A percentile compares a stretch with the other conserved stretches of the same genome.
phyloP scores from a whole-genome alignment of 495 filamentous ascomycete species.

The Aspergillus bertholletiae region DNA sequence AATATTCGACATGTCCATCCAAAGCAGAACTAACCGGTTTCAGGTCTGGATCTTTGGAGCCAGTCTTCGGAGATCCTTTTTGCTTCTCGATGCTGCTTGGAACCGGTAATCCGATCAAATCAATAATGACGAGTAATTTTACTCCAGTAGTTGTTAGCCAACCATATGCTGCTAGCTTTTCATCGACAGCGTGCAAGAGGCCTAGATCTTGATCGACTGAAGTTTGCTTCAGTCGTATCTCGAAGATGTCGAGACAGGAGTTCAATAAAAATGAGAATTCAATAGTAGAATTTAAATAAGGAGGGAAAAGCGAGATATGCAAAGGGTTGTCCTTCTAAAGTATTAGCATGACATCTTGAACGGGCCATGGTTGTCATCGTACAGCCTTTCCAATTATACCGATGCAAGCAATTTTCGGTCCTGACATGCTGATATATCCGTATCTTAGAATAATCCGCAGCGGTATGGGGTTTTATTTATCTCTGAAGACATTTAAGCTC shows the following conservation, averaged over 20 bases:
- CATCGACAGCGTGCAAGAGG: slow-evolving; percentile 86
- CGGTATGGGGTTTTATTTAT: no score
- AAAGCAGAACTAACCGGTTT: slow-evolving; percentile 55
- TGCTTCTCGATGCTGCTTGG: slow-evolving; percentile 19
- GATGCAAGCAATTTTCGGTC: slow-evolving; percentile 72
- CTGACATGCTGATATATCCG: slow-evolving; percentile 22
- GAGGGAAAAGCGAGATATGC: slow-evolving; percentile 86
- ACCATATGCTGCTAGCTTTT: slow-evolving; percentile 86
- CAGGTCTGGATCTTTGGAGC: slow-evolving; percentile 76
- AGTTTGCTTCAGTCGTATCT: slow-evolving; percentile 66
- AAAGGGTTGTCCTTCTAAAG: slow-evolving; percentile 83
- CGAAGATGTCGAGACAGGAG: slow-evolving; percentile 89
- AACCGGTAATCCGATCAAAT: slow-evolving; percentile 64
- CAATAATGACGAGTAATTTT: slow-evolving; percentile 82
- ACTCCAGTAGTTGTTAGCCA: slow-evolving; percentile 97
- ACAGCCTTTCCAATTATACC: slow-evolving; percentile 91
- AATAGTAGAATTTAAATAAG: slow-evolving; percentile 58
- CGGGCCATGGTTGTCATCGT: slow-evolving; percentile 21
- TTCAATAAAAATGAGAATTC: slow-evolving; percentile 91
- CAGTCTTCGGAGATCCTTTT: slow-evolving; percentile 41
- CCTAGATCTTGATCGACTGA: slow-evolving; percentile 80
- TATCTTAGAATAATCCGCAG: neutral
- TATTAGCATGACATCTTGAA: slow-evolving; percentile 7
- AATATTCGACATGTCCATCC: neutral
- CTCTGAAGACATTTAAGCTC: no score